Base-by-base conservation (phyloP, 2,329 filamentous ascomycete genomes). In the Aurifilum marmelostoma region DNA sequence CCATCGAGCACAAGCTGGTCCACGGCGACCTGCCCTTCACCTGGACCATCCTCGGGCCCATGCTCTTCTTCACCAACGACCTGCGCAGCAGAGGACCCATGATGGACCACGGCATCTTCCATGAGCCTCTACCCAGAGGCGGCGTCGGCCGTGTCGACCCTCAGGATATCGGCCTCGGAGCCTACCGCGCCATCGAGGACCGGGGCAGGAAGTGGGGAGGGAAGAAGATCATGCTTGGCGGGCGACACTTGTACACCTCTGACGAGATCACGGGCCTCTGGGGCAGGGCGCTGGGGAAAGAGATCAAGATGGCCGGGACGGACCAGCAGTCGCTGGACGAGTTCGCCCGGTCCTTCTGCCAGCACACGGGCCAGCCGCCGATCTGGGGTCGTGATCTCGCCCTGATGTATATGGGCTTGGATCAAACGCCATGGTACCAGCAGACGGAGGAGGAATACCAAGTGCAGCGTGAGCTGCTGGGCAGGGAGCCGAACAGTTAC, bases 41-140 rank as follows among this genome's bases (percentile, higher is more conserved):
- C 43, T 63, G 16, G 62, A 63, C 62, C 5, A 47, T 50, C 7
- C 41, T 63, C 27, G 41, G 43, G 12, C 27, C 18, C 27, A 52
- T 63, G 27, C 29, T 63, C 29, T 52, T 63, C 62, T 63, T 52
- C 62, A 63, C 18, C 62, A 50, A 34, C 24, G 39, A 43, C 37
- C 39, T 47, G 37, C 60, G 39, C 60, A 63, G 24, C 24, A 43
- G 21, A 63, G 39, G 11, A 29, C 60, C 39, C 12, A 41, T 63
- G 37, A 41, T 63, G 41, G 14, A 7, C 24, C 24, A 41, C 37
- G 39, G 60, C 39, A 32, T 63, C 60, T 63, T 63, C 41, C 60
- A 34, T 41, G 39, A 63, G 39, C 37, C 60, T 18, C 60, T 63
- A 24, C 41, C 60, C 41, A 63, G 12, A 2, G 27, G 50, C 24